A percentile compares a stretch with the other conserved stretches of the same genome.
phyloP scores from a whole-genome alignment of 495 filamentous ascomycete genomes.

The Aspergillus incahuasiensis region DNA sequence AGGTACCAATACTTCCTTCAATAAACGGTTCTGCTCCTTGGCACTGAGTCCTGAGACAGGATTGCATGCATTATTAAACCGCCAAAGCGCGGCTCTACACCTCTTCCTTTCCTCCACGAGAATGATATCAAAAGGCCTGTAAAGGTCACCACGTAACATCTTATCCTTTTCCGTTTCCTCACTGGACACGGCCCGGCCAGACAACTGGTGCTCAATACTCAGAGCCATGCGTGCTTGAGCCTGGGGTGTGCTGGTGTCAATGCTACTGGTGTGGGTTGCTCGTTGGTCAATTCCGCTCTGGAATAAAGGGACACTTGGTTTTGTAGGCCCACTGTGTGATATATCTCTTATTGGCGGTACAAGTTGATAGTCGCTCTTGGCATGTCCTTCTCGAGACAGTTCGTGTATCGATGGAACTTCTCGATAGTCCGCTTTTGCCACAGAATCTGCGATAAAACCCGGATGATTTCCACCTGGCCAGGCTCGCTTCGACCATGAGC shows the following conservation, averaged over 20 bases:
- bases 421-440: constrained; percentile 37
- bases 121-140: constrained; percentile 70
- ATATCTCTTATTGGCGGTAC: constrained; percentile 43
- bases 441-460: constrained; percentile 34
- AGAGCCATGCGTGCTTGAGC: constrained; percentile 44
- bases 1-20: constrained; percentile 64
- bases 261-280: constrained; percentile 23
- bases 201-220: constrained; percentile 43
- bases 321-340: constrained; percentile 32
- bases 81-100: constrained; percentile 77
- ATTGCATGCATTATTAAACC: constrained; percentile 87
- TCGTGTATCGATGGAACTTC: constrained; percentile 44
- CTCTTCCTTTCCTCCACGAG: constrained; percentile 81
- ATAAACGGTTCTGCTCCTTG: constrained; percentile 73
- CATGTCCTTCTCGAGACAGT: constrained; percentile 34
- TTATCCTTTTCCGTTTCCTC: constrained; percentile 83
- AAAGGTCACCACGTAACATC: constrained; percentile 82
- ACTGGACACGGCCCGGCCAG: constrained; percentile 24
- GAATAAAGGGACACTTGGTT: constrained; percentile 35
- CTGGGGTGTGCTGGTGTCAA: constrained; percentile 42
- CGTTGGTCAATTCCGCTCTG: constrained; percentile 36
- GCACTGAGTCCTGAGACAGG: constrained; percentile 69
- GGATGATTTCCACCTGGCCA: constrained; percentile 33
- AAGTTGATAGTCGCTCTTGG: constrained; percentile 40
- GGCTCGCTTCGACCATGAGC: constrained; percentile 38